Percentiles rank a stretch among this genome's conserved stretches.
Evolutionary conservation across 1,284 basidiomycete genomes (phyloP).

Genomic region (Hemileia vastatrix): DNA sequence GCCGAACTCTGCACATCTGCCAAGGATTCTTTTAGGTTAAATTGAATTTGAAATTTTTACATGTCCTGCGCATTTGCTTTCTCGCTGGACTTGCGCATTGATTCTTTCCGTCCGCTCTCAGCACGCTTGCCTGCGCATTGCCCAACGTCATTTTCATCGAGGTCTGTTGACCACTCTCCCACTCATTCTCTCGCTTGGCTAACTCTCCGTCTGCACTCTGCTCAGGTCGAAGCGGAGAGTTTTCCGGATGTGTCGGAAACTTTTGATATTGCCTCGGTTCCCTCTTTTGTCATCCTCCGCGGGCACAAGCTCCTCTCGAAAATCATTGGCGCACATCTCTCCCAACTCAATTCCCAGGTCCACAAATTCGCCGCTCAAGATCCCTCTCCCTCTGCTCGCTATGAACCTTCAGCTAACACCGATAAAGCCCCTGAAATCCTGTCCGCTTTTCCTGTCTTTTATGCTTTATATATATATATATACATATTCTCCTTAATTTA

Average conservation of each 20-base stretch:
- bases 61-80: no score
- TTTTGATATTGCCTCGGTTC: slow-evolving; percentile 85
- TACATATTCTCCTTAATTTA: no score
- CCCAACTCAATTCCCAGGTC: slow-evolving; percentile 50
- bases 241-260: slow-evolving; percentile 83
- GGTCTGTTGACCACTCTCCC: no score
- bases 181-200: no score
- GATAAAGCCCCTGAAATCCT: slow-evolving; percentile 6
- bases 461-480: no score
- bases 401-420: slow-evolving; percentile 10
- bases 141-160: slow-evolving; percentile 7
- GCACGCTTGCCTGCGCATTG: slow-evolving; percentile 9
- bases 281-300: slow-evolving; percentile 70
- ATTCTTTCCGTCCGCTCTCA: slow-evolving; percentile 38
- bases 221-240: slow-evolving; percentile 77
- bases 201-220: background rate
- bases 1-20: slow-evolving; percentile 63
- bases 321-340: slow-evolving; percentile 71
- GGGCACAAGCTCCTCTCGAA: slow-evolving; percentile 79
- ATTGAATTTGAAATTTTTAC: background rate
- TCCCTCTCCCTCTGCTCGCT: background rate
- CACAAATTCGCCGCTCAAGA: slow-evolving; percentile 11
- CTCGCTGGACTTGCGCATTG: no score
- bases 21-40: background rate
- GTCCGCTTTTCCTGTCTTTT: background rate